A percentile compares a stretch with the other conserved stretches of the same genome.
phyloP scores from a whole-genome alignment of 768 basidiomycete species.

The Daedalea quercina region DNA sequence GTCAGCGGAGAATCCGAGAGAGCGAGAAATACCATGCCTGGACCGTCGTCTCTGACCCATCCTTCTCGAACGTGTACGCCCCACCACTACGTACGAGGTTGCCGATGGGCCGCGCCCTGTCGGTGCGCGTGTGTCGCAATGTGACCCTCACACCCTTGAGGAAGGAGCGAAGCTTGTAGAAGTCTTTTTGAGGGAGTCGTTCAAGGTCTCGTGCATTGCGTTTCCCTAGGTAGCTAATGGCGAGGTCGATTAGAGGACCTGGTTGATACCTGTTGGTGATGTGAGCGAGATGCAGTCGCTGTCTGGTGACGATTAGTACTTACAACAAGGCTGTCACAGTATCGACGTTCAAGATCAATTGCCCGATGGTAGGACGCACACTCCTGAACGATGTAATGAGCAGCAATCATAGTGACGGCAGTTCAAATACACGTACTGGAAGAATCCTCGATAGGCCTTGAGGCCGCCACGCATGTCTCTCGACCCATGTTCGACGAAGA shows the following conservation, averaged over 20 bases:
- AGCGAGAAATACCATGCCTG: too few species aligned
- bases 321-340: slow-evolving; percentile 11
- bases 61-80: slow-evolving; percentile 33
- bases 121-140: background rate
- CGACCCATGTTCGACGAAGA: slow-evolving; percentile 2
- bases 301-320: background rate
- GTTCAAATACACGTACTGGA: slow-evolving; percentile 9
- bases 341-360: slow-evolving; percentile 14
- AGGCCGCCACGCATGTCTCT: slow-evolving; percentile 5
- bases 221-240: slow-evolving; percentile 1
- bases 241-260: slow-evolving; percentile 1
- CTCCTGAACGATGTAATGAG: slow-evolving; percentile 6
- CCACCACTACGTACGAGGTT: slow-evolving; percentile 33
- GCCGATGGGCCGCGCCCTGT: slow-evolving; percentile 28
- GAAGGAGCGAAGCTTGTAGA: slow-evolving; percentile 17
- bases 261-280: slow-evolving; percentile 8
- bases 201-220: slow-evolving; percentile 6
- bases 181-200: slow-evolving; percentile 1
- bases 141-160: slow-evolving; percentile 19
- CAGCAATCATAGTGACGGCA: too few species aligned
- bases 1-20: background rate
- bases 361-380: slow-evolving; percentile 11
- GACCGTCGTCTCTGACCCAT: slow-evolving; percentile 30
- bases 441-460: slow-evolving; percentile 9
- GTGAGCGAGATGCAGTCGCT: background rate